A percentile compares a stretch with the other conserved stretches of the same genome.
These are phyloP conservation scores for Elsinoe perseae DNA, from an alignment of 2,329 filamentous ascomycete genomes.

Conservation along the genomic window DNA sequence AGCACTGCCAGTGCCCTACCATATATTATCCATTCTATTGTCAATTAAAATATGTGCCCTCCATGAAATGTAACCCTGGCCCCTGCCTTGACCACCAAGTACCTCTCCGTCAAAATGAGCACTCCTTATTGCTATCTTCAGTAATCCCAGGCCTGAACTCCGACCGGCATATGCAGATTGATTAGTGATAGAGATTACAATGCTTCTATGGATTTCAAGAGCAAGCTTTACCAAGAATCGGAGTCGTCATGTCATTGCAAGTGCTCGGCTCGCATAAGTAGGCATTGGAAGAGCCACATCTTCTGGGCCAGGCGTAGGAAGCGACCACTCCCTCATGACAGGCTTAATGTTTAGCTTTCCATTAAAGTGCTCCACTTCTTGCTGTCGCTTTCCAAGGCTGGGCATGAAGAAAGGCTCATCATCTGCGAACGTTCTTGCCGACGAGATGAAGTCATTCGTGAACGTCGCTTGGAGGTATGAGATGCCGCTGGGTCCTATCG, in stretches of 20 bases:
- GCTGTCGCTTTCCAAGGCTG: background rate
- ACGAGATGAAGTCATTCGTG: no score
- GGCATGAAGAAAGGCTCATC: background rate
- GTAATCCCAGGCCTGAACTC: no score
- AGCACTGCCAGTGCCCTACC: background rate
- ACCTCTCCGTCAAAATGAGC: no score
- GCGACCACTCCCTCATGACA: background rate
- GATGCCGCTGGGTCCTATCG: no score
- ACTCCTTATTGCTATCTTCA: no score
- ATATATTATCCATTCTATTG: background rate
- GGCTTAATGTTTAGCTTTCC: background rate
- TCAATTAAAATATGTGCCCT: background rate
- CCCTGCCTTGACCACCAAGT: no score
- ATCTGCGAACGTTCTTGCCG: no score
- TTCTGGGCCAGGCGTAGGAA: background rate
- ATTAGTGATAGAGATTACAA: no score
- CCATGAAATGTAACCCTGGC: background rate
- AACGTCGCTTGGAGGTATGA: no score
- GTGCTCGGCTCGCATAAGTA: background rate
- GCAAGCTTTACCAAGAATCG: background rate
- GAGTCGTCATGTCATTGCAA: background rate
- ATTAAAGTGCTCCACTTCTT: background rate
- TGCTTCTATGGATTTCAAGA: no score
- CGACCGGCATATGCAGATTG: no score
- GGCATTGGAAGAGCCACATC: background rate